Conservation (phyloP, 2,329 filamentous ascomycete species). For the Nothopassalora personata region DNA sequence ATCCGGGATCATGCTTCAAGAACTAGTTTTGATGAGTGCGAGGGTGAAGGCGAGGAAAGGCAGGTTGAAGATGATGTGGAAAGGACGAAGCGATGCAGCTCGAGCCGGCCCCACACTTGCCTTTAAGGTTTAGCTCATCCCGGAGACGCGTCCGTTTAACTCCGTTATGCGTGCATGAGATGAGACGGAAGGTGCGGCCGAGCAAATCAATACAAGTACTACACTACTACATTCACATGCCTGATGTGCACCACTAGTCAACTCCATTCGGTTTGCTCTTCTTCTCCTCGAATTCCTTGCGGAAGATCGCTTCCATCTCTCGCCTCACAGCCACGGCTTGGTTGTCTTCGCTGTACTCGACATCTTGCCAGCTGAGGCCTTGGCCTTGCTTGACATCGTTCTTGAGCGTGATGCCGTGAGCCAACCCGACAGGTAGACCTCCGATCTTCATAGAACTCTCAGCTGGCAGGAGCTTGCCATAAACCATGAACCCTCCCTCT, state of each 20-base stretch:
- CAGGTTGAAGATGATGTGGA: background rate
- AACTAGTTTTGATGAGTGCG: background rate
- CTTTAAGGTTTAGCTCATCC: background rate
- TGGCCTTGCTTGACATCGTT: conserved; percentile 39
- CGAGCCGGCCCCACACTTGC: background rate
- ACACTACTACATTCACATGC: background rate
- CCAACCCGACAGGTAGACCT: conserved; percentile 42
- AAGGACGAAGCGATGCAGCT: background rate
- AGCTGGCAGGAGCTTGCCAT: conserved; percentile 41
- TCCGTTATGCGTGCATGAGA: background rate
- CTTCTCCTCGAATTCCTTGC: conserved; percentile 19
- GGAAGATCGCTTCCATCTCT: conserved; percentile 42
- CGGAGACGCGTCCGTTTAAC: background rate
- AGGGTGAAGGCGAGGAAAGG: background rate
- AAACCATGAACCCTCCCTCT: conserved; percentile 44
- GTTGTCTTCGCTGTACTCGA: conserved; percentile 39
- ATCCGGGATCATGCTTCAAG: background rate
- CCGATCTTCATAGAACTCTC: conserved; percentile 38
- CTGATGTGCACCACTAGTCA: background rate
- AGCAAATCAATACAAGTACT: background rate
- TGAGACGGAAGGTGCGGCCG: background rate
- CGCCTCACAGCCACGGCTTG: conserved; percentile 39
- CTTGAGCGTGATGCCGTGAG: conserved; percentile 41
- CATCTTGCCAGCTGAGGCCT: conserved; percentile 41
- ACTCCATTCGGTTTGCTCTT: conserved; percentile 4